Evolutionary conservation across 495 filamentous ascomycete species (phyloP).

Genomic region (Parathielavia hyrcaniae): DNA sequence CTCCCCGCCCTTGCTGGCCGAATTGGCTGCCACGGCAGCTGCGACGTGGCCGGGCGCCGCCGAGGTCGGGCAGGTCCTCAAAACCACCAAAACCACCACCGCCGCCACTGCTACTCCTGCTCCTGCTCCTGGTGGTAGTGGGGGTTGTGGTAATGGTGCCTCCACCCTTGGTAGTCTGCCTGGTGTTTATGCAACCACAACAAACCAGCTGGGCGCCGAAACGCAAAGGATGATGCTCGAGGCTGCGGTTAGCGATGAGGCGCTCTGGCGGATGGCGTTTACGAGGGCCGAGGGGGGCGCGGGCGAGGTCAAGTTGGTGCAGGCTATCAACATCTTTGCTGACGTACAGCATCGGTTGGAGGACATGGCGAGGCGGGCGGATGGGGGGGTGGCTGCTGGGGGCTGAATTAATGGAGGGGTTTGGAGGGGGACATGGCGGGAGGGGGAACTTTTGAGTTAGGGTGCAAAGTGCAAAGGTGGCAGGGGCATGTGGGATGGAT

Average conservation of each 20-base stretch:
- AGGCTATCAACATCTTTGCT: conserved; percentile 58
- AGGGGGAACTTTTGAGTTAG: background rate
- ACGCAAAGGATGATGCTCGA: conserved; percentile 11
- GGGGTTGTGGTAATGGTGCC: no score
- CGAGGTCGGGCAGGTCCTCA: conserved; percentile 19
- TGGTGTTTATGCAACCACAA: no score
- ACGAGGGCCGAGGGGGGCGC: conserved; percentile 43
- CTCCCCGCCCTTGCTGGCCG: conserved; percentile 44
- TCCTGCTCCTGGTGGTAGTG: conserved; percentile 17
- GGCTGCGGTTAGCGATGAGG: conserved; percentile 38
- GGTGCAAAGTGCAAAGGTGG: background rate
- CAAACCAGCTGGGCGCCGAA: no score
- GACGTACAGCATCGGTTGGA: conserved; percentile 53
- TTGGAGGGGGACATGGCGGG: background rate
- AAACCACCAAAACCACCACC: conserved; percentile 39
- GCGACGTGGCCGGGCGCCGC: conserved; percentile 18
- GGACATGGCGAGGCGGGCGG: conserved; percentile 32
- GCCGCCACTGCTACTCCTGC: conserved; percentile 18
- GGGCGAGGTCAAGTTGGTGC: conserved; percentile 47
- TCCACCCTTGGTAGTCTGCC: no score
- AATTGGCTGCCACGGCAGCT: conserved; percentile 41
- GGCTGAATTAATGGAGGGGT: background rate
- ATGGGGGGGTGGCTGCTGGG: background rate
- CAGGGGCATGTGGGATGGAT: no score
- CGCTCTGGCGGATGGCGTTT: conserved; percentile 46